phyloP scores from a whole-genome alignment of 805 yeast species.

The Zygosaccharomyces kombuchaensis region DNA sequence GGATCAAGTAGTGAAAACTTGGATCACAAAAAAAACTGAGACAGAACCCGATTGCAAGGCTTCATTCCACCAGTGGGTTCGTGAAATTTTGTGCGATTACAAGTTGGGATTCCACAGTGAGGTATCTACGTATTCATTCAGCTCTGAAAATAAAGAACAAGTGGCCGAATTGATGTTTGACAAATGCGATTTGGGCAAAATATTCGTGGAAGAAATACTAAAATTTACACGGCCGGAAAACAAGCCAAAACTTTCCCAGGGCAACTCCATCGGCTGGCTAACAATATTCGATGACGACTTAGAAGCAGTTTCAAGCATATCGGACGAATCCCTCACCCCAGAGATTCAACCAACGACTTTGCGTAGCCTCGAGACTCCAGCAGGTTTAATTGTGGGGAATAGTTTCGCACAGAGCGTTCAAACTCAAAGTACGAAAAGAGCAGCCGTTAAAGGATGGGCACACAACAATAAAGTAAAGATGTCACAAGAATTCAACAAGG shows the following conservation, averaged over 20 bases:
- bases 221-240: conserved; percentile 7
- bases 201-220: conserved; percentile 11
- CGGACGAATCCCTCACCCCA: not conserved
- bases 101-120: conserved; percentile 6
- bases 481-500: conserved; percentile 3
- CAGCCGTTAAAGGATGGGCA: conserved; percentile 9
- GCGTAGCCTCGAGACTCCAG: not conserved
- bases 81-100: conserved; percentile 5
- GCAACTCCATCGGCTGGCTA: conserved; percentile 12
- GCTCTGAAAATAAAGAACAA: conserved; percentile 6
- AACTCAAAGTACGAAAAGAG: conserved; percentile 2
- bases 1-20: conserved; percentile 7
- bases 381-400: not conserved
- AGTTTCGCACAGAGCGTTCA: not conserved
- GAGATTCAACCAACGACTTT: not conserved
- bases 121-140: not conserved
- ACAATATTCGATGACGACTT: conserved; percentile 12
- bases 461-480: conserved; percentile 5
- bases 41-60: conserved; percentile 4
- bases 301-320: not conserved
- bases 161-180: conserved; percentile 15
- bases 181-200: conserved; percentile 16
- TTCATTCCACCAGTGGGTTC: conserved; percentile 10
- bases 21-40: conserved; percentile 11
- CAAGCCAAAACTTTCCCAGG: not conserved